Evolutionary conservation across 2,329 filamentous ascomycete genomes (phyloP), one percentile per base, ranked within the genome.

Genomic region (Dothiorella sarmentorum): DNA sequence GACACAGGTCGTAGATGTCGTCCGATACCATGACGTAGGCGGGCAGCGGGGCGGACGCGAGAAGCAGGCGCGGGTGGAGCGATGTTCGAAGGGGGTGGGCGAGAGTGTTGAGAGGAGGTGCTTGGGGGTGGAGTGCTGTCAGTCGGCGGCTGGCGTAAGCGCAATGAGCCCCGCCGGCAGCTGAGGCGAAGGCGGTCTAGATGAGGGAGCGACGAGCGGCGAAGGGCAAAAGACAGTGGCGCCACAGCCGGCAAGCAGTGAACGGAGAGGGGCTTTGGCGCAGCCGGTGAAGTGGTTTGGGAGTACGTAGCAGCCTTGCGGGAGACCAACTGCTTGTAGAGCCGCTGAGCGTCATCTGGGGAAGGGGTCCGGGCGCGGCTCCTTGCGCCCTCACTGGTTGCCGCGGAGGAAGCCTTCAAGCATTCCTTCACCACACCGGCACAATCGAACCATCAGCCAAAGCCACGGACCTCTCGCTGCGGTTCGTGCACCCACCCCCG

Each of bases 1-100:
- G 85, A 74, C 91, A 96, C 69, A 94, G 84, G 67, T 97, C 91
- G 79, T 95, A 96, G 58, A 93, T 86, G 67, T 92, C 86, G 80
- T 97, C 93, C 67, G 92, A 90, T 63, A 96, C 87, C 93, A 97
- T 97, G 38, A 18, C 20, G 49, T 24, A 17, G 33, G 11, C n/a
- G 43, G 31, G 55, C 43, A 17, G 11, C 15, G n/a, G 33, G 20
- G 35, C 43, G 31, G 55, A 24, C 22, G 31, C 27, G 40, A 20
- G 11, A 17, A n/a, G 24, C 15, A 15, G 17, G 31, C 20, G 49
- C 35, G 13, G 43, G 43, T 4, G 24, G 43, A 17, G 42, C 43
- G 43, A 33, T 38, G 4, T 18, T 35, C 49, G 49, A 33, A 35
- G 24, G 49, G 49, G 49, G 35, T 11, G 17, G 27, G 22, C 24